Evolutionary conservation across 2,329 filamentous ascomycete species (phyloP).

Genomic region (Paecilomyces formosus): DNA sequence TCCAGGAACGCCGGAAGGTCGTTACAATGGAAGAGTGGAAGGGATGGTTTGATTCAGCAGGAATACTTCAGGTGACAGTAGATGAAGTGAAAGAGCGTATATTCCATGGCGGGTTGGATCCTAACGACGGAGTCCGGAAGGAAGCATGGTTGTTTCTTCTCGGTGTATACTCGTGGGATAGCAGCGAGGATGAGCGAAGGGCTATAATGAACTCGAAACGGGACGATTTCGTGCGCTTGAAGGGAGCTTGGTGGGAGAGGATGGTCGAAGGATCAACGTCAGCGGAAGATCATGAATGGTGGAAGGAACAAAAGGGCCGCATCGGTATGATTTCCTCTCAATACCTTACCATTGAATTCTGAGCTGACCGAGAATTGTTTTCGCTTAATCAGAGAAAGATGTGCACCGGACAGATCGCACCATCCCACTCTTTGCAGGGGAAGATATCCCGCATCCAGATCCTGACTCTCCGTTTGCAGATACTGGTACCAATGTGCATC

Average conservation of each 20-base stretch:
- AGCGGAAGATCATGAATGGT: slow-evolving; percentile 83
- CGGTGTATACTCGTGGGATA: slow-evolving; percentile 90
- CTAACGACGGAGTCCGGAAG: slow-evolving; percentile 86
- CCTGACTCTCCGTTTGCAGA: slow-evolving; percentile 92
- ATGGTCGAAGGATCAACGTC: slow-evolving; percentile 76
- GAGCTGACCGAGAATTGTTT: slow-evolving; percentile 16
- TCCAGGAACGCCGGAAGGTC: slow-evolving; percentile 68
- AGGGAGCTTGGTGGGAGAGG: slow-evolving; percentile 93
- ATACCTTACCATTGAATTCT: background rate
- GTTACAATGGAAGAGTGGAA: slow-evolving; percentile 84
- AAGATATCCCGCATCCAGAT: slow-evolving; percentile 94
- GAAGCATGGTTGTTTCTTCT: slow-evolving; percentile 95
- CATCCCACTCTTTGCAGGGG: slow-evolving; percentile 90
- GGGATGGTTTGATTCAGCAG: slow-evolving; percentile 74
- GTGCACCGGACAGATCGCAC: slow-evolving; percentile 94
- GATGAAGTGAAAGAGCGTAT: slow-evolving; percentile 97
- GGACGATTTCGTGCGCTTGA: slow-evolving; percentile 90
- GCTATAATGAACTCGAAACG: slow-evolving; percentile 75
- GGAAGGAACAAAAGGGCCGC: slow-evolving; percentile 85
- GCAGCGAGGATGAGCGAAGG: slow-evolving; percentile 74
- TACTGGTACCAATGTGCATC: slow-evolving; percentile 88
- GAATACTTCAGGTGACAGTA: slow-evolving; percentile 67
- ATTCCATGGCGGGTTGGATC: slow-evolving; percentile 85
- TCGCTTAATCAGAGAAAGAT: slow-evolving; percentile 71
- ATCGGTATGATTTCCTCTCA: slow-evolving; percentile 62